Conservation (phyloP, 139 green algal species). For the Haematococcus sp. region DNA sequence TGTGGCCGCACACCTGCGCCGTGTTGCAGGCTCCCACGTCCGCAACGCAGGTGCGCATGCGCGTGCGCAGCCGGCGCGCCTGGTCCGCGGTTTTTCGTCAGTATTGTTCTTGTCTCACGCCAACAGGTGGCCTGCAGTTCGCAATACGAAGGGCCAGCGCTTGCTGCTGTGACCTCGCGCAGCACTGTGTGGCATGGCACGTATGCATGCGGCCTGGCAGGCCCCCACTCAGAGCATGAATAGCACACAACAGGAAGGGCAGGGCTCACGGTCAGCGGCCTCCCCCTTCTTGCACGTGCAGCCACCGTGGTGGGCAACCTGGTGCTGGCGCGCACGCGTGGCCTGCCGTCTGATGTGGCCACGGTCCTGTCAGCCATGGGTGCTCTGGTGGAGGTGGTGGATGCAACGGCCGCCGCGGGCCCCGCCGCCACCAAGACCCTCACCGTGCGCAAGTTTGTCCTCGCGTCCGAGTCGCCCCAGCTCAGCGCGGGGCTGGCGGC, state of each 20-base stretch:
- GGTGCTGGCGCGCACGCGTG: slow-evolving; percentile 24
- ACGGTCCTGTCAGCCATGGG: slow-evolving; percentile 52
- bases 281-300: background rate
- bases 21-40: slow-evolving; percentile 64
- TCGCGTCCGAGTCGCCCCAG: background rate
- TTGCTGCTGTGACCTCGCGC: too few species aligned
- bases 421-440: background rate
- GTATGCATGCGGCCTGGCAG: too few species aligned
- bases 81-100: too few species aligned
- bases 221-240: too few species aligned
- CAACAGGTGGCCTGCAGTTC: too few species aligned
- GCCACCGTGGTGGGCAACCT: slow-evolving; percentile 74
- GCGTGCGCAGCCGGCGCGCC: too few species aligned
- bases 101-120: too few species aligned
- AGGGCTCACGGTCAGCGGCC: too few species aligned
- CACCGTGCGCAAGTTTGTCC: slow-evolving; percentile 1
- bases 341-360: slow-evolving; percentile 57
- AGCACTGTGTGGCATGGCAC: too few species aligned
- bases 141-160: too few species aligned
- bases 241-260: too few species aligned
- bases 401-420: background rate
- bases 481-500: background rate
- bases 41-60: slow-evolving; percentile 24
- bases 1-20: slow-evolving; percentile 44
- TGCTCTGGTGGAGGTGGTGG: slow-evolving; percentile 21